Conservation (phyloP, 2,329 filamentous ascomycete genomes). For the Arthrobotrys pseudoclavata region DNA sequence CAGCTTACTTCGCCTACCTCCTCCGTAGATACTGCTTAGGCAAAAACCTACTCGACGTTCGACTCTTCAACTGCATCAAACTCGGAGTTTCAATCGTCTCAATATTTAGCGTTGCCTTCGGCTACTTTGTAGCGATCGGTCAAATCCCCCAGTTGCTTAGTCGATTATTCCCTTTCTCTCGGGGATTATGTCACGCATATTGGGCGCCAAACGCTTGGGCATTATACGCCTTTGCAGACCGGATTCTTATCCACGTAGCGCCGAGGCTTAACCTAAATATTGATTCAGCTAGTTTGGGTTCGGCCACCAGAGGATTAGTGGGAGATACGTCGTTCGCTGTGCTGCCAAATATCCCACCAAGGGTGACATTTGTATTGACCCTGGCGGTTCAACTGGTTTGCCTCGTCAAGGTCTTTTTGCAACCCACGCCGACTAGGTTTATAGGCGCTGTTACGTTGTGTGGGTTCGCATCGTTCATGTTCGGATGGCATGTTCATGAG, state of each 20-base stretch:
- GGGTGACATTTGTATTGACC: constrained; percentile 84
- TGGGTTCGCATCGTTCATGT: constrained; percentile 95
- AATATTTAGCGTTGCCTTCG: constrained; percentile 85
- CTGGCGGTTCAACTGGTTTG: constrained; percentile 73
- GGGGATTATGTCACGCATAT: constrained; percentile 95
- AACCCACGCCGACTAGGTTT: constrained; percentile 88
- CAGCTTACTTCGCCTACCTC: constrained; percentile 94
- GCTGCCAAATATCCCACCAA: constrained; percentile 85
- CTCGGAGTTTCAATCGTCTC: constrained; percentile 79
- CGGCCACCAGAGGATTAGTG: constrained; percentile 91
- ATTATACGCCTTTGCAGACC: constrained; percentile 91
- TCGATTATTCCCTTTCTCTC: constrained; percentile 91
- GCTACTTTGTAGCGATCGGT: constrained; percentile 83
- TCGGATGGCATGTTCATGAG: constrained; percentile 98
- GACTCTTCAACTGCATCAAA: constrained; percentile 84
- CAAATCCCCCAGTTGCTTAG: constrained; percentile 87
- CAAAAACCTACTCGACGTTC: constrained; percentile 80
- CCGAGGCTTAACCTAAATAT: constrained; percentile 82
- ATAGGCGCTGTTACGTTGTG: constrained; percentile 91
- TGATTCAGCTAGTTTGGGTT: constrained; percentile 81
- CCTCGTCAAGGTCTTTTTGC: constrained; percentile 83
- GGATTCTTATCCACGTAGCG: constrained; percentile 85
- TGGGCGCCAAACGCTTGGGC: constrained; percentile 99
- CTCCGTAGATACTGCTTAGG: constrained; percentile 91
- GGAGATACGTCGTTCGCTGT: constrained; percentile 95